These are phyloP conservation scores for Adansonia madagascariensis DNA, from an alignment of 441 rosid species.

Conservation along the genomic window DNA sequence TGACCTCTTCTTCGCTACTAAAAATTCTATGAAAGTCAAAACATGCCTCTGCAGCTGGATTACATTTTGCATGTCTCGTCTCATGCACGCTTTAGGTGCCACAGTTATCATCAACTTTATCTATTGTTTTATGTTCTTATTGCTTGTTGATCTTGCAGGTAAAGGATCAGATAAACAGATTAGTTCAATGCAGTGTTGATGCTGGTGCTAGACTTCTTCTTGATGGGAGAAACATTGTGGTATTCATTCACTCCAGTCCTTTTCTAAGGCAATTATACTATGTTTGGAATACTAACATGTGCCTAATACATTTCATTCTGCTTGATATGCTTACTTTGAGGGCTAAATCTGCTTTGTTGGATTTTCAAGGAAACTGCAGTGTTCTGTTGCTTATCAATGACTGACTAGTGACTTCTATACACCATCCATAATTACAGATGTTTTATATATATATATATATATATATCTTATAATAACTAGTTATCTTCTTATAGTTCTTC, in stretches of 20 bases:
- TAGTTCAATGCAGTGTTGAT: conserved; percentile 76
- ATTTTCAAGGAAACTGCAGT: conserved; percentile 13
- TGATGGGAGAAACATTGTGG: conserved; percentile 86
- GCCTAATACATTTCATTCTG: not conserved
- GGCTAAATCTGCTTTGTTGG: conserved; percentile 14
- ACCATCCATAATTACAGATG: not conserved
- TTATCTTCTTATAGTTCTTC: not conserved
- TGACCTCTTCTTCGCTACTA: conserved; percentile 37
- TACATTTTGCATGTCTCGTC: not conserved
- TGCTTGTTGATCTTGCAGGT: conserved; percentile 52
- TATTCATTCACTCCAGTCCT: conserved; percentile 31
- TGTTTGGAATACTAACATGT: conserved; percentile 2
- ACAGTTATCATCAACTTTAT: conserved; percentile 20
- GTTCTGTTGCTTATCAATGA: not conserved
- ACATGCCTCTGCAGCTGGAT: conserved; percentile 7
- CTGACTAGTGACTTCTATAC: not conserved
- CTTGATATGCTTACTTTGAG: conserved; percentile 12
- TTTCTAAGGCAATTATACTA: conserved; percentile 14
- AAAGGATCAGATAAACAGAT: conserved; percentile 69
- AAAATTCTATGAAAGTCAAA: conserved; percentile 35
- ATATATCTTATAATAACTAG: not conserved
- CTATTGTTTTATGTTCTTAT: conserved; percentile 10
- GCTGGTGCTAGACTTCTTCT: conserved; percentile 78
- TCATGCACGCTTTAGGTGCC: conserved; percentile 9
- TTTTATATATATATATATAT: not conserved